A percentile compares a stretch with the other conserved stretches of the same genome.
phyloP scores from a whole-genome alignment of 2,329 filamentous ascomycete genomes.

The Fusarium torulosum region DNA sequence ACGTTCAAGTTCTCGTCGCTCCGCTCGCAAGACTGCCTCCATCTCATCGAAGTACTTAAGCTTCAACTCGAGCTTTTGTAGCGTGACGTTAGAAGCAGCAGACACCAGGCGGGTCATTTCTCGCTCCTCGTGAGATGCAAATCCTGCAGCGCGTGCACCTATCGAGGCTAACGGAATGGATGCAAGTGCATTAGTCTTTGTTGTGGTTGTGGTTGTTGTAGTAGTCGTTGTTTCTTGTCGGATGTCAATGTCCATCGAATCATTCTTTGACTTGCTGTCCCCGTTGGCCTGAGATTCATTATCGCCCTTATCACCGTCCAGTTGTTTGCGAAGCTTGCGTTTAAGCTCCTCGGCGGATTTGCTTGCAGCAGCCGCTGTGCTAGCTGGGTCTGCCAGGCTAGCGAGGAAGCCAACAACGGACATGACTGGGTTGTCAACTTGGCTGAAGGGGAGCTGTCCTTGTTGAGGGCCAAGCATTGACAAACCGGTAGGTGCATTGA shows the following conservation, averaged over 20 bases:
- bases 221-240: conserved; percentile 65
- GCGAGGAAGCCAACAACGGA: conserved; percentile 96
- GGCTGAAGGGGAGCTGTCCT: conserved; percentile 88
- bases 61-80: conserved; percentile 96
- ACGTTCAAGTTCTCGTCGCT: conserved; percentile 91
- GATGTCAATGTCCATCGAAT: conserved; percentile 75
- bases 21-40: conserved; percentile 90
- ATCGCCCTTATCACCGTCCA: conserved; percentile 67
- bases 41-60: conserved; percentile 97
- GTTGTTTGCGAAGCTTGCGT: conserved; percentile 79
- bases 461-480: conserved; percentile 77
- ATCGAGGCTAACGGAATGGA: conserved; percentile 88
- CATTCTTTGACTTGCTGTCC: conserved; percentile 68
- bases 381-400: conserved; percentile 87
- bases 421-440: conserved; percentile 95
- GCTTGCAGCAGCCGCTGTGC: conserved; percentile 90
- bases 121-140: conserved; percentile 95
- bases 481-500: conserved; percentile 68
- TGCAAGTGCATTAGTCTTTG: conserved; percentile 66
- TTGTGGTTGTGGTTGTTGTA: conserved; percentile 63
- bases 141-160: conserved; percentile 85
- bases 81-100: conserved; percentile 90
- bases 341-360: conserved; percentile 90
- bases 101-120: conserved; percentile 96
- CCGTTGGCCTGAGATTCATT: conserved; percentile 67